Evolutionary conservation across 495 filamentous ascomycete genomes (phyloP).

Genomic region (Parachaetomium inaequale): DNA sequence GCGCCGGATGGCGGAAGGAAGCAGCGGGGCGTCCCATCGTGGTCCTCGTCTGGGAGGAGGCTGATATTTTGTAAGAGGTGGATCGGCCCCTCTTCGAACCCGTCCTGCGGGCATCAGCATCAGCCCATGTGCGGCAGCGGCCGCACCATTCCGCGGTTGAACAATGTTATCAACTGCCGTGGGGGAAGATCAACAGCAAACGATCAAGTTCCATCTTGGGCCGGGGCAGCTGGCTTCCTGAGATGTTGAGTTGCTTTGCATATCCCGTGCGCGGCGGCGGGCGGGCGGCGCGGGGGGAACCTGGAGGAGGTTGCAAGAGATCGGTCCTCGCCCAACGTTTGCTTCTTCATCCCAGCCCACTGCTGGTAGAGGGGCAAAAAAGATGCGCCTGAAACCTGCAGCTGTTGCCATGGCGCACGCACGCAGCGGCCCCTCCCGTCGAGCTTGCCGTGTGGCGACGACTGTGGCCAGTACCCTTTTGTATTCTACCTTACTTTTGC

Average conservation of each 20-base stretch:
- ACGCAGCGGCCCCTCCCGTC: constrained; percentile 19
- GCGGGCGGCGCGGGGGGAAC: constrained; percentile 11
- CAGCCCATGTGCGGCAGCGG: background rate
- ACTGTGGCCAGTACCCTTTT: constrained; percentile 1
- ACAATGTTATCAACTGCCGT: constrained; percentile 5
- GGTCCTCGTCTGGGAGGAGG: background rate
- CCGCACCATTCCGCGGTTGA: background rate
- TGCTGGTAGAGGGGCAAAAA: background rate
- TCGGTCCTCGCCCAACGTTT: background rate
- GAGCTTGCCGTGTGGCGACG: constrained; percentile 5
- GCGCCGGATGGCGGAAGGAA: background rate
- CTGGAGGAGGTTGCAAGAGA: background rate
- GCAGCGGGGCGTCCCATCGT: background rate
- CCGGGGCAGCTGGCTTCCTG: background rate
- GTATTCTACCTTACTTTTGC: constrained; percentile 1
- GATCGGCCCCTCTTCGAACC: background rate
- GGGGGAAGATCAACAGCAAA: constrained; percentile 4
- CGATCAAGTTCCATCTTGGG: background rate
- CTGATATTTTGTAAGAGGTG: background rate
- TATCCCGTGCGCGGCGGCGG: constrained; percentile 12
- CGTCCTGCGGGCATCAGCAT: background rate
- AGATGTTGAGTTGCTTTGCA: constrained; percentile 15
- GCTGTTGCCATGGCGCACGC: constrained; percentile 7
- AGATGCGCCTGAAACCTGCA: constrained; percentile 4
- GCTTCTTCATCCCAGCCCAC: background rate